Evolutionary conservation across 345 rosid species (phyloP), one percentile per base, ranked within the genome.

Genomic region (Lumnitzera racemosa): DNA sequence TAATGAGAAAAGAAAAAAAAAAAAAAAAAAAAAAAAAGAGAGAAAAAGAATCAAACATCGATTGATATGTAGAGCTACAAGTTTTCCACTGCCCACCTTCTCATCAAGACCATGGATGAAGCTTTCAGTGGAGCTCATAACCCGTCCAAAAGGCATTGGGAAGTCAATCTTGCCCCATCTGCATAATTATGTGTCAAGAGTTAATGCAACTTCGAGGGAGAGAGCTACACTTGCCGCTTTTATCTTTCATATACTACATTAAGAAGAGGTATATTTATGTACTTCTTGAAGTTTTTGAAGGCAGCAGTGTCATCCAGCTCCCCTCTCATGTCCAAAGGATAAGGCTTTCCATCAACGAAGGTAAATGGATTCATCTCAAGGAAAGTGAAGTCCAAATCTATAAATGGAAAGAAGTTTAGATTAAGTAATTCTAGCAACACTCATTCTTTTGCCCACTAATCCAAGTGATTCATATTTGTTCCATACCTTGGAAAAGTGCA

Each of bases 301-400:
- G 96, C 78, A 68, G 99, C 97, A 61, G 97, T 94, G 75, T 90
- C 97, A 61, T 94, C 95, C 58, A 94, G 90, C 77, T 94, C 97
- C 65, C 99, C 96, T 76, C 99, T 88, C 96, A 90, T 90, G 72
- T 94, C 99, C 80, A 88, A 66, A 58, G 96, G 97, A 79, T 94
- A 94, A 69, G 97, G 99, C 81, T 83, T 94, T 66, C 90, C 89
- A 57, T 88, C 79, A 70, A 90, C 90, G 69, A 94, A 70, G 29
- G 99, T 71, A 69, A 94, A 94, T 51, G 99, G 99, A 73, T 94
- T 90, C 99, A 94, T 94, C 83, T 94, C 99, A 23, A 94, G 83
- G 85, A 90, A 90, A 49, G 96, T 90, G 79, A 94, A 90, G 81
- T 94, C 99, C 63, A 94, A 83, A 83, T 89, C 97, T 94, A 74